Evolutionary conservation across 805 yeast species (phyloP).

Genomic region (Saccharomyces kudriavzevii): DNA sequence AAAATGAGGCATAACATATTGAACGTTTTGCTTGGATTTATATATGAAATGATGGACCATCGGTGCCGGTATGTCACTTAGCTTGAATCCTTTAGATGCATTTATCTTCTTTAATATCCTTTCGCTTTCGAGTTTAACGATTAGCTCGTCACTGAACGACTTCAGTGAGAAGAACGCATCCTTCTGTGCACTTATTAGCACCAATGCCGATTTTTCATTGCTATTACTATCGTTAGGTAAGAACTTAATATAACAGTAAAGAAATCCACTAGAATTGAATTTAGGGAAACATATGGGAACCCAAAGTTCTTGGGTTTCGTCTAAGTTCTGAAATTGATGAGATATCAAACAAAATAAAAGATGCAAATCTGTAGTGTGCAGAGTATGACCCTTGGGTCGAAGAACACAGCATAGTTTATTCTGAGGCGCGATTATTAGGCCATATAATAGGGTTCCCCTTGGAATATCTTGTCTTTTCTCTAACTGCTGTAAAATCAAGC

Average conservation of each 20-base stretch:
- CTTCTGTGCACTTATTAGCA: slow-evolving; percentile 49
- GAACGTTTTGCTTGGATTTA: slow-evolving; percentile 63
- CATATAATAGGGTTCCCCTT: slow-evolving; percentile 61
- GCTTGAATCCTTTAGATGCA: slow-evolving; percentile 35
- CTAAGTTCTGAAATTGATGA: slow-evolving; percentile 30
- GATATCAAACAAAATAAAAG: slow-evolving; percentile 64
- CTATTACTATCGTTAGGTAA: slow-evolving; percentile 26
- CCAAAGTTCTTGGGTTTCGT: slow-evolving; percentile 71
- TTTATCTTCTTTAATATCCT: slow-evolving; percentile 33
- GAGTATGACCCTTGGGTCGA: slow-evolving; percentile 68
- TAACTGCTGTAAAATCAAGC: slow-evolving; percentile 17
- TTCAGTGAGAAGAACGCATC: slow-evolving; percentile 74
- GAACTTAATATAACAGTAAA: slow-evolving; percentile 71
- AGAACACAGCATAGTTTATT: slow-evolving; percentile 60
- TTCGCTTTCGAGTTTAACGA: slow-evolving; percentile 34
- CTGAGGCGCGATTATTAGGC: slow-evolving; percentile 56
- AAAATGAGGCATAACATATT: slow-evolving; percentile 27
- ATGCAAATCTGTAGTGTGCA: slow-evolving; percentile 77
- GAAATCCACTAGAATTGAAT: slow-evolving; percentile 80
- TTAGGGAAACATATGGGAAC: slow-evolving; percentile 87
- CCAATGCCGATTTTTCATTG: slow-evolving; percentile 32
- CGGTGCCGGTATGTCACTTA: slow-evolving; percentile 49
- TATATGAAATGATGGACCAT: slow-evolving; percentile 70
- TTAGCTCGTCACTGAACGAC: slow-evolving; percentile 45
- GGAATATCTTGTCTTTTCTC: slow-evolving; percentile 20